These are phyloP conservation scores for Candida sanyiensis DNA, from an alignment of 805 yeast genomes.

Conservation along the genomic window DNA sequence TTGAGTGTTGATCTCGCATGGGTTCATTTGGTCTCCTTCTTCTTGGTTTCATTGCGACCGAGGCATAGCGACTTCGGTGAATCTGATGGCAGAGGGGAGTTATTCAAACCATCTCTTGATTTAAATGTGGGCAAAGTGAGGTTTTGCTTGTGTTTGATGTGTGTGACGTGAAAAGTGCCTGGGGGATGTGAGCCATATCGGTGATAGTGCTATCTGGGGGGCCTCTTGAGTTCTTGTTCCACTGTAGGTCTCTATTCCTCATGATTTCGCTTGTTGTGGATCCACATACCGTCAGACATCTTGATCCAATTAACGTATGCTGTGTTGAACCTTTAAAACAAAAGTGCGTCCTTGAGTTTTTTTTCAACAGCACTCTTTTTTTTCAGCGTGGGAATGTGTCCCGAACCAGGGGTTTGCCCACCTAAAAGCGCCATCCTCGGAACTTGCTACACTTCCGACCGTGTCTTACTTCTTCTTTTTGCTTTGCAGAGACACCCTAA, in stretches of 20 bases:
- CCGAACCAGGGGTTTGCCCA: conserved; percentile 1
- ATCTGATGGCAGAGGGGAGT: too few relatives aligned
- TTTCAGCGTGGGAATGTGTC: conserved; percentile 10
- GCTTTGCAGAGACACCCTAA: conserved; percentile 2
- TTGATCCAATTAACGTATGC: conserved; percentile 14
- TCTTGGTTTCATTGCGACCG: too few relatives aligned
- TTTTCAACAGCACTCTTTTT: conserved; percentile 3
- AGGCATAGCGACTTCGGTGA: too few relatives aligned
- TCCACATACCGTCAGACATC: conserved; percentile 29
- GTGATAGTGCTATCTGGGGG: neutral
- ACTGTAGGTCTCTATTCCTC: neutral
- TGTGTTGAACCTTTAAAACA: conserved; percentile 2
- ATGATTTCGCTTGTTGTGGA: neutral
- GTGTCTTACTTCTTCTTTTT: too few relatives aligned
- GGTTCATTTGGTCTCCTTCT: too few relatives aligned
- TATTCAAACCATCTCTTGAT: too few relatives aligned
- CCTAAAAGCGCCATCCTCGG: neutral
- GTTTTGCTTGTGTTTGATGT: too few relatives aligned
- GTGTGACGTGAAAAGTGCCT: too few relatives aligned
- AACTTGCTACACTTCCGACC: too few relatives aligned
- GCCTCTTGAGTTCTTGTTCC: neutral
- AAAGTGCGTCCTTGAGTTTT: conserved; percentile 4
- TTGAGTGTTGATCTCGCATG: too few relatives aligned
- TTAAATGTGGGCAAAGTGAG: too few relatives aligned
- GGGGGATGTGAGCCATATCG: too few relatives aligned